Evolutionary conservation across 257 asterid genomes (phyloP), one percentile per base, ranked within the genome.

Genomic region (Scutellaria baicalensis): DNA sequence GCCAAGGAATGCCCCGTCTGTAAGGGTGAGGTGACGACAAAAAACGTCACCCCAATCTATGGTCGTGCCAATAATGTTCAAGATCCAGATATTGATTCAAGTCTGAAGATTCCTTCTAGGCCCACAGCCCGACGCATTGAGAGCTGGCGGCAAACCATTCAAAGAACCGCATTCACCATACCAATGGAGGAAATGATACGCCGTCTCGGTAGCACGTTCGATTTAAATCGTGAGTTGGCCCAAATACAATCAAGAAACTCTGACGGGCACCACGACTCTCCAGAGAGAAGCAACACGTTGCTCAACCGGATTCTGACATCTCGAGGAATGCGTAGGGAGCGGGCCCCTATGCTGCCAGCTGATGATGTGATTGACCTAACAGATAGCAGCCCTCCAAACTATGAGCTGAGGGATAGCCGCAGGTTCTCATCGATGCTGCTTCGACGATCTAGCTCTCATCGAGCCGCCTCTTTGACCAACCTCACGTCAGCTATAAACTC

Each of bases 1-100:
- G 98, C 94, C 8, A 87, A 86, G 77, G 96, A 91, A 47, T 93
- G 98, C 33, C 99, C 99, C 0, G 97, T 94, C 68, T 91, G 99
- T 80, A 94, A 94, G 54, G 99, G 99, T 64, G 97, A 91, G 83
- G 99, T 94, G 40, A 84, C 90, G 6, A 49, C 72, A 16, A 91
- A 89, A 75, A 80, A 72, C 5, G 87, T 94, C 43, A 91, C 94
- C 57, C 99, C 99, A 38, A 91, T 94, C 44, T 91, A 87, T 35
- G 97, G 99, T 2, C 89, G 91, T 27, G 96, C 93, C 14, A 87
- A 77, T 68, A 58, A 62, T 65, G 63, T 11, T 3, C 60, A 75
- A 1, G 89, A 84, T 13, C 69, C 79, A 0, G 90, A 85, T 66
- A 60, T 68, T n/a, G 93, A 90, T 71, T 21, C 89, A 11, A 73